phyloP scores from a whole-genome alignment of 2,329 filamentous ascomycete species.

The Fusarium decemcellulare region DNA sequence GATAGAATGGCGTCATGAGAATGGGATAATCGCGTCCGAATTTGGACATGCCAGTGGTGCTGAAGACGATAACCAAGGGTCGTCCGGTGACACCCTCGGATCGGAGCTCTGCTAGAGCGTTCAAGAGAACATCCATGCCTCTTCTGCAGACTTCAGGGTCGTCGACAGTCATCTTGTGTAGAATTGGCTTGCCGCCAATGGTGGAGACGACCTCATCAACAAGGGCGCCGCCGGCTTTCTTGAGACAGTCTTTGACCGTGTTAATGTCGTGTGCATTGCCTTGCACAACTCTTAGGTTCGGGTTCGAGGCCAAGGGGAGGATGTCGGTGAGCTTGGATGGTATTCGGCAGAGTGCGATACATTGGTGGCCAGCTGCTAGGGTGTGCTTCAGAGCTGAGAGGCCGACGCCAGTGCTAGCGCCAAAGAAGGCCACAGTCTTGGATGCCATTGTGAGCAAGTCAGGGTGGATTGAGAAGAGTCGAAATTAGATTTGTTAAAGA shows the following conservation, averaged over 20 bases:
- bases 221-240: conserved; percentile 46
- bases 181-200: conserved; percentile 58
- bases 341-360: conserved; percentile 65
- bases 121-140: conserved; percentile 59
- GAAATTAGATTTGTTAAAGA: not conserved
- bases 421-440: conserved; percentile 66
- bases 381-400: conserved; percentile 61
- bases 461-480: not conserved
- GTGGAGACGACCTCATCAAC: conserved; percentile 64
- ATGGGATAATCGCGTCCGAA: conserved; percentile 60
- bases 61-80: conserved; percentile 54
- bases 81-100: conserved; percentile 41
- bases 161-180: conserved; percentile 54
- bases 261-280: conserved; percentile 63
- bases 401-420: conserved; percentile 65
- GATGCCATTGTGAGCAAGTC: conserved; percentile 13
- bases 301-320: conserved; percentile 47
- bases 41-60: conserved; percentile 57
- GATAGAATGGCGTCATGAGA: conserved; percentile 60
- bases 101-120: conserved; percentile 53
- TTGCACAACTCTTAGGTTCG: conserved; percentile 59
- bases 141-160: conserved; percentile 64
- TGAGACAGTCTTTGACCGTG: conserved; percentile 55
- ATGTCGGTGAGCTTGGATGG: conserved; percentile 62
- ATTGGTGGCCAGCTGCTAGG: conserved; percentile 61